Conservation (phyloP, 225 moss, liverwort and hornwort genomes). For the Pseudisothecium myosuroides region DNA sequence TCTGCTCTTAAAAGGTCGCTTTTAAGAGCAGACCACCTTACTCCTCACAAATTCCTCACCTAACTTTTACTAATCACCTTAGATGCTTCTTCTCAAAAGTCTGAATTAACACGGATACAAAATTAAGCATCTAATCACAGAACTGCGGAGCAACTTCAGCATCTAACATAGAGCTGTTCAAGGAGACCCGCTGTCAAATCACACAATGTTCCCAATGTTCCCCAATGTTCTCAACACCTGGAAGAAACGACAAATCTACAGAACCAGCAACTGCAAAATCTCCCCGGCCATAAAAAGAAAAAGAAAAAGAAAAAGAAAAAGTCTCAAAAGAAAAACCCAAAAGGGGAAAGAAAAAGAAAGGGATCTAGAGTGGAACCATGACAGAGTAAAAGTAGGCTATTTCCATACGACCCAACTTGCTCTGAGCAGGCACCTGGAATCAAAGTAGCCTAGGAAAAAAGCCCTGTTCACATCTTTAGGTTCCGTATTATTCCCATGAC, state of each 20-base stretch:
- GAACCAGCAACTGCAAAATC: background rate
- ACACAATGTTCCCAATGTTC: too few relatives aligned
- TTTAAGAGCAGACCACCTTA: too few relatives aligned
- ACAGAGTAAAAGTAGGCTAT: background rate
- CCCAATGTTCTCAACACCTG: background rate
- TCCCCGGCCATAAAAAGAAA: too few relatives aligned
- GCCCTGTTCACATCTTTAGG: background rate
- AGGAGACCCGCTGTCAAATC: background rate
- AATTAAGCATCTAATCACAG: background rate
- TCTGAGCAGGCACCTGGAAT: background rate
- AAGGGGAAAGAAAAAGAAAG: background rate
- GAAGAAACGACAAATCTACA: background rate
- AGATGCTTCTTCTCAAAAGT: background rate
- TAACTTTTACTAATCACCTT: background rate
- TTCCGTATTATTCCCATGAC: background rate
- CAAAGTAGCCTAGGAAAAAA: background rate
- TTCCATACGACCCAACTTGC: background rate
- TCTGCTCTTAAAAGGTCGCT: too few relatives aligned
- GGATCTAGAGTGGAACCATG: background rate
- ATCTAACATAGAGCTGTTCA: background rate
- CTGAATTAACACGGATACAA: background rate
- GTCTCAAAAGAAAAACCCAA: rapidly evolving
- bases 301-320: background rate
- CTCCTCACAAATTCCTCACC: background rate
- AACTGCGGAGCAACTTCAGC: background rate